Evolutionary conservation across 2,329 filamentous ascomycete species (phyloP), one percentile per base, ranked within the genome.

Genomic region (Botrytis porri): DNA sequence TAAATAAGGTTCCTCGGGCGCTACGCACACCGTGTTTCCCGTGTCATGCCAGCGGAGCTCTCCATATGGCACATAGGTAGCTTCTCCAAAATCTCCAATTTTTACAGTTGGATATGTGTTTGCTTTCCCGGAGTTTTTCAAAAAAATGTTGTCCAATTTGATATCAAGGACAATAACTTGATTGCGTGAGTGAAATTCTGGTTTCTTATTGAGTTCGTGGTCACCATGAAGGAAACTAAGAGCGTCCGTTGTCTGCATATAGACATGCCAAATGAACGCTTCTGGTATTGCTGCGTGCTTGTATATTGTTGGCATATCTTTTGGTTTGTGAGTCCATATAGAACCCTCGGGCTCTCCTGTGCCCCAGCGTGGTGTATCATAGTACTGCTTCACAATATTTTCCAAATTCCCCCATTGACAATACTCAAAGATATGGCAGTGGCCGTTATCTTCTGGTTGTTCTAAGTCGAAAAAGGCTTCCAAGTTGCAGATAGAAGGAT

Each of bases 71-170:
- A 67, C 64, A 65, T 29, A 61, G 22, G 41, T 41, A 29, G 62
- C 43, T 67, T 67, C 62, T 59, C 70, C 70, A 35, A 72, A 72
- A n/a, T 72, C 70, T 3, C 18, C 70, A 20, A 72, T 39, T 25
- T 72, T 72, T n/a, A 72, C n/a, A 20, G 10, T 57, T 37, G 45
- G 62, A 48, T 67, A 72, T 22, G 51, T 39, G n/a, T 39, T 59
- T n/a, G 35, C 32, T 20, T 12, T 32, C 25, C 35, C 65, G 18
- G 29, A 12, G 37, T 54, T 9, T 22, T 60, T 67, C 5, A 72
- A n/a, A 32, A 72, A 69, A 39, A 72, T 61, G n/a, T 72, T 72
- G 9, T 67, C 32, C 35, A 54, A n/a, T 22, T 66, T 67, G n/a
- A 72, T 32, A 29, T 72, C 70, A 43, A 59, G 12, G 22, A 59